These are phyloP conservation scores for Croton setiger DNA, from an alignment of 441 rosid species.

Conservation along the genomic window DNA sequence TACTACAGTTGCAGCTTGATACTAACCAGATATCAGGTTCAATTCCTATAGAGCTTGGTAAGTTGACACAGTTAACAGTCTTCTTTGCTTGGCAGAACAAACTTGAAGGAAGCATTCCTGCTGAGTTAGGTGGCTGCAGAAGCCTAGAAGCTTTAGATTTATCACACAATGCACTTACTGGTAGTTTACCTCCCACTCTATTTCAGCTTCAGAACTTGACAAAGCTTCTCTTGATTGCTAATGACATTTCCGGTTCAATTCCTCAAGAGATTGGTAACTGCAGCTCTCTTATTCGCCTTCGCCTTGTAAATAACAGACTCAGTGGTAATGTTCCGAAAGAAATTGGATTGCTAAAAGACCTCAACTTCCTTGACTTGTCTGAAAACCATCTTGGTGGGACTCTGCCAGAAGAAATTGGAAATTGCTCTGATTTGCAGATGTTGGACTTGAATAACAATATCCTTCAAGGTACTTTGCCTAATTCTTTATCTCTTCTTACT, in stretches of 20 bases:
- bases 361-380: conserved; percentile 78
- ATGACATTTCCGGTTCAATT: conserved; percentile 74
- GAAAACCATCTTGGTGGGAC: conserved; percentile 60
- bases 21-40: conserved; percentile 78
- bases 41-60: conserved; percentile 73
- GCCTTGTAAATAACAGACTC: conserved; percentile 69
- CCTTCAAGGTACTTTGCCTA: conserved; percentile 58
- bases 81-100: conserved; percentile 95
- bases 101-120: conserved; percentile 92
- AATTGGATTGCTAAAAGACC: conserved; percentile 56
- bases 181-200: conserved; percentile 68
- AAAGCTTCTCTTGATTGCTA: conserved; percentile 74
- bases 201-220: conserved; percentile 82
- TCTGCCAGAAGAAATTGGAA: conserved; percentile 71
- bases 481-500: conserved; percentile 54
- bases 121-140: conserved; percentile 52
- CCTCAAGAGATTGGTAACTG: conserved; percentile 77
- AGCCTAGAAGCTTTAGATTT: conserved; percentile 85
- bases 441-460: conserved; percentile 74
- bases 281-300: conserved; percentile 66
- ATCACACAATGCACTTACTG: conserved; percentile 81
- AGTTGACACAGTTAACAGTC: conserved; percentile 55
- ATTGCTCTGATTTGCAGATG: conserved; percentile 76
- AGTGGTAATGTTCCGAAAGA: conserved; percentile 65
- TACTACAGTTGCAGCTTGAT: conserved; percentile 80